Evolutionary conservation across 371 early-diverging fungal species (phyloP).

Genomic region (Parasitella parasitica): DNA sequence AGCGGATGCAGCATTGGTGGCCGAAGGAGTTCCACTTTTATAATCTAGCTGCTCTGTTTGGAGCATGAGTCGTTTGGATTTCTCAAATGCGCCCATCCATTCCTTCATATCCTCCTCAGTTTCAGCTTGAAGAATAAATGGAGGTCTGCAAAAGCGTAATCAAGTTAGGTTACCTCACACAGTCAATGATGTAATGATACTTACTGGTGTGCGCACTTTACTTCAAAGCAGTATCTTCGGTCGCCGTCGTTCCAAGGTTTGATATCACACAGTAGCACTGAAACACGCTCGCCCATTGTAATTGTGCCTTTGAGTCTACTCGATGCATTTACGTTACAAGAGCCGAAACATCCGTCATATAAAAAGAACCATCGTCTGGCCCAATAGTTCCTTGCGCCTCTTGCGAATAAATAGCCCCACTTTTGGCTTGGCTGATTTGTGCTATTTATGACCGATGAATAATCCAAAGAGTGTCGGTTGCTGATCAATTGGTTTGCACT

Average conservation of each 20-base stretch:
- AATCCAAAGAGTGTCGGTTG: constrained; percentile 36
- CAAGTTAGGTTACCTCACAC: neutral
- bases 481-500: neutral
- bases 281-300: constrained; percentile 55
- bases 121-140: constrained; percentile 67
- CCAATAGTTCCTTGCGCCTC: constrained; percentile 44
- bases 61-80: constrained; percentile 49
- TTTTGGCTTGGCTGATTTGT: constrained; percentile 23
- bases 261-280: constrained; percentile 62
- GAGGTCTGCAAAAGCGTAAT: constrained; percentile 20
- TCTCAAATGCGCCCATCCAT: constrained; percentile 70
- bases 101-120: constrained; percentile 67
- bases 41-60: constrained; percentile 25
- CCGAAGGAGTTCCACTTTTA: constrained; percentile 6
- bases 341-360: constrained; percentile 59
- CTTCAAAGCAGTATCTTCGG: constrained; percentile 73
- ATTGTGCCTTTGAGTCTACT: constrained; percentile 58
- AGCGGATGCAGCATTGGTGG: constrained; percentile 1
- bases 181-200: neutral
- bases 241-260: constrained; percentile 56
- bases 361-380: constrained; percentile 61
- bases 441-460: constrained; percentile 7
- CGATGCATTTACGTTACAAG: constrained; percentile 34
- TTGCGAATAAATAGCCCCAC: constrained; percentile 45
- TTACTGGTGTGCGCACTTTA: constrained; percentile 46